Evolutionary conservation across 2,329 filamentous ascomycete genomes (phyloP).

Genomic region (Paraphaeosphaeria sporulosa): DNA sequence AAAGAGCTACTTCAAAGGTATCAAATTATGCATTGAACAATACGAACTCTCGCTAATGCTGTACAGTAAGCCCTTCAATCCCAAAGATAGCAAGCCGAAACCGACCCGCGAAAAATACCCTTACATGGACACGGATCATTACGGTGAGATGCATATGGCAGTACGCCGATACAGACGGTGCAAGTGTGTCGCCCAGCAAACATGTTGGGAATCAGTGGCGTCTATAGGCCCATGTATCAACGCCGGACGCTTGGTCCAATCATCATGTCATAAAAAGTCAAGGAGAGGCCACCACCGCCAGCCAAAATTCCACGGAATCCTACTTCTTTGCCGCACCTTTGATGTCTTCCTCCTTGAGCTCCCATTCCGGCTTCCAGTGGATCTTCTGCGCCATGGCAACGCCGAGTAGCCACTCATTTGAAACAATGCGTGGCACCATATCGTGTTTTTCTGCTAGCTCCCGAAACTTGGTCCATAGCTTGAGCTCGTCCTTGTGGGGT

Average conservation of each 20-base stretch:
- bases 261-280: background rate
- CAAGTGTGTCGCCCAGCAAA: background rate
- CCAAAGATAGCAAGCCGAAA: background rate
- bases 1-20: background rate
- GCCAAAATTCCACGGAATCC: constrained; percentile 7
- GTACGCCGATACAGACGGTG: background rate
- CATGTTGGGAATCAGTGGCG: background rate
- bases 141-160: background rate
- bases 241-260: constrained; percentile 24
- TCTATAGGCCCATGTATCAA: constrained; percentile 22
- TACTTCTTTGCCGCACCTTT: constrained; percentile 27
- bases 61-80: background rate
- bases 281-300: constrained; percentile 15
- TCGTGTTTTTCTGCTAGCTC: constrained; percentile 79
- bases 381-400: constrained; percentile 88
- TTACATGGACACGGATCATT: constrained; percentile 4
- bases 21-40: background rate
- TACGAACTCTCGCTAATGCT: constrained; percentile 7
- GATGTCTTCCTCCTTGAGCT: constrained; percentile 42
- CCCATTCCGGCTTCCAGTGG: constrained; percentile 45
- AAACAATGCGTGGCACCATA: constrained; percentile 82
- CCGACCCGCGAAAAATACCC: constrained; percentile 5
- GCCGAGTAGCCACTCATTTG: constrained; percentile 87
- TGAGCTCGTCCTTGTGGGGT: constrained; percentile 68
- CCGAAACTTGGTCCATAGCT: constrained; percentile 80